Evolutionary conservation across 2,329 filamentous ascomycete species (phyloP), one percentile per base, ranked within the genome.

Genomic region (Rhynchosporium secalis): DNA sequence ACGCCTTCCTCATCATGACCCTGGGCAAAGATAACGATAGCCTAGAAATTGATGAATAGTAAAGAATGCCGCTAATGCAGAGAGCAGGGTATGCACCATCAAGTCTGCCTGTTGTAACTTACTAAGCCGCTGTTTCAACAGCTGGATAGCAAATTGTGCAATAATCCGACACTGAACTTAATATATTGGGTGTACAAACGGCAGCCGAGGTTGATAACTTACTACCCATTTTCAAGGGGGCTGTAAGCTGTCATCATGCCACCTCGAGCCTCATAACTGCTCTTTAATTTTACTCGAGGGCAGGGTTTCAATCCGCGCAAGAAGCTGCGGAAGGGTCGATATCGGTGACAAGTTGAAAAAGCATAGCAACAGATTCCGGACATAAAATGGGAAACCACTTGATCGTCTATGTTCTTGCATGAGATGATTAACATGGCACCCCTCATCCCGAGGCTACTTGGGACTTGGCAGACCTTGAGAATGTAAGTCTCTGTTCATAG

Each of bases 1-100:
- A 73, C 75, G 40, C 70, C 72, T 33, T 70, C 72, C 38, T 70
- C 74, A 65, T 73, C 65, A 49, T 68, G 62, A 43, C 67, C 66
- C 29, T 70, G 69, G 33, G 33, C 33, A 6, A 10, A 36, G 33
- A 36, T 10, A 36, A 36, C 33, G 9, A 36, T 36, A 10, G 33
- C 8, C 31, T 5, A 9, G 10, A 3, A 36, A 26, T n/a, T 33
- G 28, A 41, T 10, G 28, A 31, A 2, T 9, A 29, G 6, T 29
- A 47, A 26, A 36, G 33, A 36, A 6, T 36, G 33, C 33, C 33
- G 9, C 33, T 6, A 36, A 5, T 5, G 5, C 33, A 36, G 33
- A 36, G 1, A 10, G 5, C 6, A 36, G 33, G 9, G 9, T 36
- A 36, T 36, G 33, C 33, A 6, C 33, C 9, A 36, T 36, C 1